Conservation (phyloP, 2,329 filamentous ascomycete species). For the Taxawa tesnikishii region DNA sequence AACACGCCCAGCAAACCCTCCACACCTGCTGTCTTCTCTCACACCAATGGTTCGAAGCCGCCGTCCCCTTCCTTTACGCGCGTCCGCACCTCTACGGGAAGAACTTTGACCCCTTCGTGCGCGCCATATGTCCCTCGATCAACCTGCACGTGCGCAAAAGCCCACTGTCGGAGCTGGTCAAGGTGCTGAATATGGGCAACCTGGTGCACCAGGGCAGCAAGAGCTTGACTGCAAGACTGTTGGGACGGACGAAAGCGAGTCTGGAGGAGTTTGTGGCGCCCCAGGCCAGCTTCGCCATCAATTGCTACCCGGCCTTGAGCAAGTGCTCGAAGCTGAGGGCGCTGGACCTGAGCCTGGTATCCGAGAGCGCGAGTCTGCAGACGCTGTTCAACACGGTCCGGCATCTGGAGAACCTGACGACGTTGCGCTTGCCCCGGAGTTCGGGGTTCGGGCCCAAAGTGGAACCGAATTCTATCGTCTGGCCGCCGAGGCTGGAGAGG, state of each 20-base stretch:
- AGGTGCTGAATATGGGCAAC: constrained; percentile 37
- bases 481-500: constrained; percentile 30
- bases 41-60: constrained; percentile 44
- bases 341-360: constrained; percentile 42
- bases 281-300: constrained; percentile 43
- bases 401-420: constrained; percentile 30
- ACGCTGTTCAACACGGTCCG: constrained; percentile 38
- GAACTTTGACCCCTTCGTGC: constrained; percentile 42
- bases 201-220: constrained; percentile 49
- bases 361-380: constrained; percentile 35
- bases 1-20: constrained; percentile 33
- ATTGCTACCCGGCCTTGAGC: constrained; percentile 43
- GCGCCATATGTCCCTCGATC: constrained; percentile 41
- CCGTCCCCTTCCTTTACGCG: constrained; percentile 39
- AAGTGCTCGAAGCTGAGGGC: constrained; percentile 39
- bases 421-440: constrained; percentile 26
- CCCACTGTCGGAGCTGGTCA: constrained; percentile 38
- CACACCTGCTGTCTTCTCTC: constrained; percentile 40
- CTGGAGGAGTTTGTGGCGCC: constrained; percentile 46
- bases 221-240: constrained; percentile 43
- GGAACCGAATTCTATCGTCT: constrained; percentile 16
- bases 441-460: constrained; percentile 14
- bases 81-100: constrained; percentile 37
- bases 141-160: constrained; percentile 36
- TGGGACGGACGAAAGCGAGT: constrained; percentile 39